Conservation (phyloP, 768 basidiomycete species). For the Russula compacta region DNA sequence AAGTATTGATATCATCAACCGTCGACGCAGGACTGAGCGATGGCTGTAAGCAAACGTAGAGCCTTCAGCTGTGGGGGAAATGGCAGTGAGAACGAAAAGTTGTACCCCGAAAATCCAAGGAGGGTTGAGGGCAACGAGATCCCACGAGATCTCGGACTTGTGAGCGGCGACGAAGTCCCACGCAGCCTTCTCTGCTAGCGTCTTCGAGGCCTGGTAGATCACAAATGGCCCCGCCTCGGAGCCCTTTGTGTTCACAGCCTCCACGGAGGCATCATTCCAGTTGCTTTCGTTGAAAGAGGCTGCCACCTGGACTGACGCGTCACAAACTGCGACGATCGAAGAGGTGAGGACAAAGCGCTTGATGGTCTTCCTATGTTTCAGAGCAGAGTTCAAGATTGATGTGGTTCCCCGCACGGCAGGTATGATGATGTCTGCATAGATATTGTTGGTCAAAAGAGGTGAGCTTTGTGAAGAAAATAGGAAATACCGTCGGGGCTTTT, state of each 20-base stretch:
- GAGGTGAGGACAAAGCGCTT: slow-evolving; percentile 58
- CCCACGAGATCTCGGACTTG: slow-evolving; percentile 38
- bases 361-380: slow-evolving; percentile 45
- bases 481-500: slow-evolving; percentile 32
- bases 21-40: slow-evolving; percentile 22
- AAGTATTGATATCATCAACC: slow-evolving; percentile 11
- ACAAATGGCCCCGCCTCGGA: slow-evolving; percentile 29
- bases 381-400: slow-evolving; percentile 48
- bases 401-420: slow-evolving; percentile 70
- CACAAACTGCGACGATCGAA: slow-evolving; percentile 41
- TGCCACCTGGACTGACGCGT: slow-evolving; percentile 19
- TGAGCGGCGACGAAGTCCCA: slow-evolving; percentile 42
- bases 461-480: background rate
- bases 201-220: slow-evolving; percentile 54
- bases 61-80: background rate
- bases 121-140: slow-evolving; percentile 45
- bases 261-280: slow-evolving; percentile 50
- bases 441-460: background rate
- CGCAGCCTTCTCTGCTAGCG: slow-evolving; percentile 50
- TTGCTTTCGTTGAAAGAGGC: slow-evolving; percentile 20
- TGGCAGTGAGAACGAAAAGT: background rate
- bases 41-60: slow-evolving; percentile 17
- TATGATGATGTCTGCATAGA: slow-evolving; percentile 42
- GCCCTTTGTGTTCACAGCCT: slow-evolving; percentile 41
- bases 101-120: slow-evolving; percentile 28